Conservation (phyloP, 2,329 filamentous ascomycete genomes). For the Colletotrichum sp. region DNA sequence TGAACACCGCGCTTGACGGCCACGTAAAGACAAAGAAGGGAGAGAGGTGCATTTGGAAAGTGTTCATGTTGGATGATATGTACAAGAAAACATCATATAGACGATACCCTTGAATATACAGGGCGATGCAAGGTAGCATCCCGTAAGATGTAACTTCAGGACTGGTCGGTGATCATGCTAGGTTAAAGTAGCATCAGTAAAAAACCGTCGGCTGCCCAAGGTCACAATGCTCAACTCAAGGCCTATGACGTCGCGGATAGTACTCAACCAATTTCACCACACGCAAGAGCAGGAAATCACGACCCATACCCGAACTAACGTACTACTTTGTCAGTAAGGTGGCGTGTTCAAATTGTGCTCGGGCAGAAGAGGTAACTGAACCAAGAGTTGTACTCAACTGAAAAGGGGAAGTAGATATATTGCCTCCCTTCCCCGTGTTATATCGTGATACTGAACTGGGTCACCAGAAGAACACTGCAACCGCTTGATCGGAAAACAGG, state of each 20-base stretch:
- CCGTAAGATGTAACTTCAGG: not conserved
- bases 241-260: not conserved
- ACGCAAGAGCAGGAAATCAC: not conserved
- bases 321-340: not conserved
- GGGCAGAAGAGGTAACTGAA: not conserved
- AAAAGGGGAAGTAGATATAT: not conserved
- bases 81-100: not conserved
- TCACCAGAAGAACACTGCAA: not conserved
- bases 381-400: not conserved
- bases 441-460: not conserved
- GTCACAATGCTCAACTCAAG: not conserved
- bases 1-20: constrained; percentile 3
- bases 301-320: not conserved
- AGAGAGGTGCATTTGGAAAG: not conserved
- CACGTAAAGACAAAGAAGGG: not conserved
- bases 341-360: not conserved
- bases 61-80: not conserved
- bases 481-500: not conserved
- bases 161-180: not conserved
- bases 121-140: not conserved
- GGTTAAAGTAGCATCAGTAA: not conserved
- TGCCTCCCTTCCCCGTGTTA: not conserved
- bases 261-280: not conserved
- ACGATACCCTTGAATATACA: not conserved
- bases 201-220: not conserved